These are phyloP conservation scores for Fusarium sp. DNA, from an alignment of 2,329 filamentous ascomycete genomes.

Conservation along the genomic window DNA sequence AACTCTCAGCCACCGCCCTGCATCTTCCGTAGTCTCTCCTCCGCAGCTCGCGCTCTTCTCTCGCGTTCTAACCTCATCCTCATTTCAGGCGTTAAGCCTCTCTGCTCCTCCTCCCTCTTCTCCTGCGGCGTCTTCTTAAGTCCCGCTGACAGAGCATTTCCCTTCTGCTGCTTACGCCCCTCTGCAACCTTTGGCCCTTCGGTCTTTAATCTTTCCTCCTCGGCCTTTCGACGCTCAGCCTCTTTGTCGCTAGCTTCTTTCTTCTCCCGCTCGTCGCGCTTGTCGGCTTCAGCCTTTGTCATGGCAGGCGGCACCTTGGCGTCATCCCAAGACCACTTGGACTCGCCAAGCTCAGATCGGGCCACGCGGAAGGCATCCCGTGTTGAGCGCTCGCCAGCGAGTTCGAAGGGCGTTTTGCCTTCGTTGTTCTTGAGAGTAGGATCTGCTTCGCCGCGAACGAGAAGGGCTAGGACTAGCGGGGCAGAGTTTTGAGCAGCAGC, in stretches of 20 bases:
- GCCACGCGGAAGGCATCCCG: slow-evolving; percentile 93
- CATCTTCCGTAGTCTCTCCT: slow-evolving; percentile 83
- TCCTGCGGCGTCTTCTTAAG: slow-evolving; percentile 82
- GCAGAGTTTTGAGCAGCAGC: slow-evolving; percentile 85
- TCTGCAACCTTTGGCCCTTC: slow-evolving; percentile 72
- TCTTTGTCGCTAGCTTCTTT: slow-evolving; percentile 77
- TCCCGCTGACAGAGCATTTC: slow-evolving; percentile 65
- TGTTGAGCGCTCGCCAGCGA: slow-evolving; percentile 86
- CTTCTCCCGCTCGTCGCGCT: slow-evolving; percentile 77
- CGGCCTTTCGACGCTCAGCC: slow-evolving; percentile 76
- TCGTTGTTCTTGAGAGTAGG: slow-evolving; percentile 79
- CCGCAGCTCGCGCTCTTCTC: slow-evolving; percentile 88
- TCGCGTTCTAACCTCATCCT: slow-evolving; percentile 87
- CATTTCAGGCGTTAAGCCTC: slow-evolving; percentile 91
- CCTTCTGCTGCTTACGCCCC: slow-evolving; percentile 62
- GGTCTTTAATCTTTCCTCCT: slow-evolving; percentile 77
- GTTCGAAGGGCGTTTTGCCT: slow-evolving; percentile 87
- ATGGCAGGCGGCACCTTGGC: slow-evolving; percentile 80
- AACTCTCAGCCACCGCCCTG: slow-evolving; percentile 40
- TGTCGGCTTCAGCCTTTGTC: slow-evolving; percentile 77
- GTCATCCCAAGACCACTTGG: slow-evolving; percentile 81
- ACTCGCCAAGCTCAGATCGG: slow-evolving; percentile 83
- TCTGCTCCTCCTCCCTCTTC: slow-evolving; percentile 83
- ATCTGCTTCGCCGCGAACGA: slow-evolving; percentile 80
- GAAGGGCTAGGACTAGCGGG: slow-evolving; percentile 80